Conservation (phyloP, 1,139 yeast species). For the Geotrichum restrictum region DNA sequence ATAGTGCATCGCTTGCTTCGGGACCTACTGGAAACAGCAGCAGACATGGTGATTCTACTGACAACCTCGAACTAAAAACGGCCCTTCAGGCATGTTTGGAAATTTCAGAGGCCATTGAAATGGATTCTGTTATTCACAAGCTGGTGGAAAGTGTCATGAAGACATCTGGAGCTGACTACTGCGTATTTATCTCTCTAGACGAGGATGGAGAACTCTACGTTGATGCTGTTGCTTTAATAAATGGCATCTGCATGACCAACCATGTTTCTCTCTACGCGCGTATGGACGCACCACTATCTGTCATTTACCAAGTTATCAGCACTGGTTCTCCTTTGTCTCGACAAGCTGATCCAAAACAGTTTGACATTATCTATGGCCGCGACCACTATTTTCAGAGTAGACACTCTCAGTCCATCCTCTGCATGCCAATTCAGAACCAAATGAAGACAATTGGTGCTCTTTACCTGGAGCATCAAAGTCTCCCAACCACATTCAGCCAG, state of each 20-base stretch:
- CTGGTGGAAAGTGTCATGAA: slow-evolving; percentile 45
- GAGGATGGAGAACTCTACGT: slow-evolving; percentile 40
- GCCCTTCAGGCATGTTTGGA: slow-evolving; percentile 46
- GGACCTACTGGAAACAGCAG: slow-evolving; percentile 5
- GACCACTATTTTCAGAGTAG: slow-evolving; percentile 46
- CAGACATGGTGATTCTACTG: slow-evolving; percentile 11
- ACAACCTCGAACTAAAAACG: slow-evolving; percentile 27
- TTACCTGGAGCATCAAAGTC: slow-evolving; percentile 45
- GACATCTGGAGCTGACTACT: slow-evolving; percentile 47
- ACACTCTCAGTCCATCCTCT: slow-evolving; percentile 42
- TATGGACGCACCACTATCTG: slow-evolving; percentile 47
- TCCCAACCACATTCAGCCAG: slow-evolving; percentile 35
- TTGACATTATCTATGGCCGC: slow-evolving; percentile 40
- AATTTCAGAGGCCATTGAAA: slow-evolving; percentile 48
- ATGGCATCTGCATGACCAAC: slow-evolving; percentile 39
- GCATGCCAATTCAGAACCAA: slow-evolving; percentile 50
- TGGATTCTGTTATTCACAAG: slow-evolving; percentile 42
- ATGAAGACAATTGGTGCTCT: slow-evolving; percentile 48
- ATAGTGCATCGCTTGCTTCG: slow-evolving; percentile 4
- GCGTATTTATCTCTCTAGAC: slow-evolving; percentile 44
- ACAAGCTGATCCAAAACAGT: slow-evolving; percentile 40
- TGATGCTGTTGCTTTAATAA: slow-evolving; percentile 46
- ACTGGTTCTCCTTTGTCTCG: slow-evolving; percentile 44
- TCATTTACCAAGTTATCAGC: slow-evolving; percentile 44
- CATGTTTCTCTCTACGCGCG: slow-evolving; percentile 46